These are phyloP conservation scores for Boletus hoseneyae DNA, from an alignment of 1,284 basidiomycete genomes.

Conservation along the genomic window DNA sequence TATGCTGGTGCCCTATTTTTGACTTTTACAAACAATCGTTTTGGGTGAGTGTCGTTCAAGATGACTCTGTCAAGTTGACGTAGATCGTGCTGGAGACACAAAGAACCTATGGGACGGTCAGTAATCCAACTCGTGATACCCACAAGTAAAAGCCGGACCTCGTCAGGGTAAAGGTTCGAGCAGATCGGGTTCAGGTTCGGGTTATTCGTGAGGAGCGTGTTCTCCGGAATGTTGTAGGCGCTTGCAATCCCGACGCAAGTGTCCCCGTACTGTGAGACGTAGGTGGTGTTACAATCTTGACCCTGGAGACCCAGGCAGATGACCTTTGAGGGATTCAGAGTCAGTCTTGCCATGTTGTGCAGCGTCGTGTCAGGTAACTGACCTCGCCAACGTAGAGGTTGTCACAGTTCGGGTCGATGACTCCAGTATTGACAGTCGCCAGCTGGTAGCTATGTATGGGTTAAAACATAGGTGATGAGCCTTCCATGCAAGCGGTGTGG, in stretches of 20 bases:
- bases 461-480: neutral
- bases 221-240: slow-evolving; percentile 35
- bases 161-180: slow-evolving; percentile 45
- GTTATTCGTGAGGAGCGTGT: slow-evolving; percentile 50
- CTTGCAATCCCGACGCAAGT: slow-evolving; percentile 40
- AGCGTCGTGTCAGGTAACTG: neutral
- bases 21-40: too few relatives aligned
- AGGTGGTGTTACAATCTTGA: slow-evolving; percentile 43
- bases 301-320: slow-evolving; percentile 45
- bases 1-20: neutral
- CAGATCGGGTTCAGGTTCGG: slow-evolving; percentile 49
- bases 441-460: slow-evolving; percentile 38
- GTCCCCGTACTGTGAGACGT: slow-evolving; percentile 39
- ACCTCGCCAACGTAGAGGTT: slow-evolving; percentile 36
- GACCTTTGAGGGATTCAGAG: slow-evolving; percentile 9
- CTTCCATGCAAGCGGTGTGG: neutral
- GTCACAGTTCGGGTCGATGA: slow-evolving; percentile 35
- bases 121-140: neutral
- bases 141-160: slow-evolving; percentile 24
- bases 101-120: slow-evolving; percentile 21
- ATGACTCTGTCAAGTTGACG: slow-evolving; percentile 15
- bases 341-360: neutral
- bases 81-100: slow-evolving; percentile 26
- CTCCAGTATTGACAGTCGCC: slow-evolving; percentile 34
- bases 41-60: slow-evolving; percentile 4